A percentile compares a stretch with the other conserved stretches of the same genome.
phyloP scores from a whole-genome alignment of 2,329 filamentous ascomycete genomes.

The Alternaria hordeiaustralica region DNA sequence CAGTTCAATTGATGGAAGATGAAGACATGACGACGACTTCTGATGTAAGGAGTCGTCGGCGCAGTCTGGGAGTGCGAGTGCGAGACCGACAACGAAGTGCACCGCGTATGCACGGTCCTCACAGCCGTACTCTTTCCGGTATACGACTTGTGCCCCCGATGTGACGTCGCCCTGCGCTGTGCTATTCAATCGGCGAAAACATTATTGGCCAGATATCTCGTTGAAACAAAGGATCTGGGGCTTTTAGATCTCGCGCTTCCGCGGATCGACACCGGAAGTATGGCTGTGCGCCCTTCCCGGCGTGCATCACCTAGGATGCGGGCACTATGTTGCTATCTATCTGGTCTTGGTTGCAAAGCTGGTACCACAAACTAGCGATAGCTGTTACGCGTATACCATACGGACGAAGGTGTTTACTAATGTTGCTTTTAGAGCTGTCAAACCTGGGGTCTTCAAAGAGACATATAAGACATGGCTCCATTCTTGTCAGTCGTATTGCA shows the following conservation, averaged over 20 bases:
- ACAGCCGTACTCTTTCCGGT: neutral
- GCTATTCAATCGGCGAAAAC: neutral
- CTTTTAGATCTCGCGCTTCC: neutral
- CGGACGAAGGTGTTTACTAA: neutral
- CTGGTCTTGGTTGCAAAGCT: neutral
- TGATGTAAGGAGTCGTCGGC: rapidly evolving
- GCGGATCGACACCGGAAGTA: neutral
- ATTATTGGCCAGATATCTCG: neutral
- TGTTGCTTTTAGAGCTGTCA: neutral
- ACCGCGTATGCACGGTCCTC: neutral
- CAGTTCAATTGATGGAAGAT: no score
- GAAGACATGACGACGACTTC: neutral
- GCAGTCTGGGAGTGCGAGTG: neutral
- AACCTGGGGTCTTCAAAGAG: neutral
- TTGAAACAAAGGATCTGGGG: neutral
- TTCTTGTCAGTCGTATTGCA: neutral
- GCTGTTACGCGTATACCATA: neutral
- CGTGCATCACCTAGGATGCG: neutral
- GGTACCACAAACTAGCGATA: neutral
- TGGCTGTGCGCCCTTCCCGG: neutral
- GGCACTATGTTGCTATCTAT: neutral
- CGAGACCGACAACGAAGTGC: neutral
- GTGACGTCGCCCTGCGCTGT: neutral
- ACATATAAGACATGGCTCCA: neutral
- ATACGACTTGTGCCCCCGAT: neutral